Percentiles rank a stretch among this genome's conserved stretches.
These are phyloP conservation scores for Tubosaeta sp. DNA, from an alignment of 768 basidiomycete species.

Conservation along the genomic window DNA sequence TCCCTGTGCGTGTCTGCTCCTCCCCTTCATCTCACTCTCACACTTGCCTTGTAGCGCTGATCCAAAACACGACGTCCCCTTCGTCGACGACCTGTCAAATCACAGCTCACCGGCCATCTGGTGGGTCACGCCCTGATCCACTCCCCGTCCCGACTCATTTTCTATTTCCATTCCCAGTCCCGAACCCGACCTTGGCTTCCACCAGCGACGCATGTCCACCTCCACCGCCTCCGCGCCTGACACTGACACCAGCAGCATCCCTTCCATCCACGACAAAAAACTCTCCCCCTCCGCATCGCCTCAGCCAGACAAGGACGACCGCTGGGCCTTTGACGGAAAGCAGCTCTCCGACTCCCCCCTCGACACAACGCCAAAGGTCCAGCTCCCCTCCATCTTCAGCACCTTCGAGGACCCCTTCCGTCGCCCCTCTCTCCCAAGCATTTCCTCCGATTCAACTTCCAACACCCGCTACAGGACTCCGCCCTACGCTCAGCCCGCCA, in stretches of 20 bases:
- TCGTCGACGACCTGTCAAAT: conserved; percentile 46
- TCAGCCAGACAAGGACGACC: conserved; percentile 38
- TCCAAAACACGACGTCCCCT: conserved; percentile 39
- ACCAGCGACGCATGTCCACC: conserved; percentile 68
- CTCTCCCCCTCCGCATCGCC: conserved; percentile 47
- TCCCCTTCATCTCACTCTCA: conserved; percentile 3
- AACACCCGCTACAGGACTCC: conserved; percentile 47
- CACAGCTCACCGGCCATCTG: conserved; percentile 44
- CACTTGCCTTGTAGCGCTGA: conserved; percentile 32
- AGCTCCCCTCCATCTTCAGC: conserved; percentile 71
- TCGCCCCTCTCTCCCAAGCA: conserved; percentile 60
- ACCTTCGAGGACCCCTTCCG: conserved; percentile 63
- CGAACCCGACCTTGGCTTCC: conserved; percentile 51
- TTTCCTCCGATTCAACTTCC: conserved; percentile 44
- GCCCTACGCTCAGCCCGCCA: conserved; percentile 50
- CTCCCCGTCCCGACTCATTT: conserved; percentile 11
- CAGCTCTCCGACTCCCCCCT: conserved; percentile 36
- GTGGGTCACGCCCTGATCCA: conserved; percentile 31
- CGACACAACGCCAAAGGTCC: conserved; percentile 50
- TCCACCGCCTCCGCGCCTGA: conserved; percentile 67
- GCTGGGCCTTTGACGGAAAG: conserved; percentile 35
- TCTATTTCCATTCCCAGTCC: conserved; percentile 31
- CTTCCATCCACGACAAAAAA: conserved; percentile 58
- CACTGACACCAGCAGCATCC: conserved; percentile 49
- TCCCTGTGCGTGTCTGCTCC: conserved; percentile 40